Evolutionary conservation across 768 basidiomycete genomes (phyloP), one percentile per base, ranked within the genome.

Genomic region (Goffeauzyma gilvescens): DNA sequence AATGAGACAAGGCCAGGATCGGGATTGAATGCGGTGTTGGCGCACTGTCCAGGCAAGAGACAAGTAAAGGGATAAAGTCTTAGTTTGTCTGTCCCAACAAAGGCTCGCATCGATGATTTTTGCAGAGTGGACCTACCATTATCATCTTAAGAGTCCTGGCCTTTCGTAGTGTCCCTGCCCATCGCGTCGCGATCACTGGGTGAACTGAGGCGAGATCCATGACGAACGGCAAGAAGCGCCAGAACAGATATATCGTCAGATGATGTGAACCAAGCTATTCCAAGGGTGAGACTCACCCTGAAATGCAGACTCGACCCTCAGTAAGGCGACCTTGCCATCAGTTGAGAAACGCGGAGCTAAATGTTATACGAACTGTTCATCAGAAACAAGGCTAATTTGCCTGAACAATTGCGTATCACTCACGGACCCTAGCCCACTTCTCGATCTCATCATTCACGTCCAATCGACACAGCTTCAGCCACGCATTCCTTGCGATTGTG

Each of bases 141-240:
- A 60, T 45, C 59, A 59, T 59, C 13, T 55, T 35, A 9, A 61
- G 45, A 22, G 56, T 63, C 34, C 52, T 57, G 42, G 63, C 55
- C 52, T 65, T 55, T 38, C 50, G 24, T 50, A 68, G 46, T 58
- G 62, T 45, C 51, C 66, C 66, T 0, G 68, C 63, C 70, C 70
- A 71, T 25, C 69, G 56, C 0, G 69, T 71, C 6, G 69, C 69
- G 20, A 71, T 67, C 5, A 71, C 66, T 32, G 69, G 64, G 32
- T 65, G 64, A 0, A 71, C 65, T 61, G 35, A n/a, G n/a, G n/a
- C n/a, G n/a, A n/a, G 9, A 35, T 12, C 33, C 8, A 9, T 9
- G 28, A 30, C 9, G 28, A 18, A 8, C 17, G 17, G 33, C 10
- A 8, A 12, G 8, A 20, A 33, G 3, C 15, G 13, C 28, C 15